Percentiles rank a stretch among this genome's conserved stretches.
These are phyloP conservation scores for Fonsecaea nubica DNA, from an alignment of 2,329 filamentous ascomycete species.

Conservation along the genomic window DNA sequence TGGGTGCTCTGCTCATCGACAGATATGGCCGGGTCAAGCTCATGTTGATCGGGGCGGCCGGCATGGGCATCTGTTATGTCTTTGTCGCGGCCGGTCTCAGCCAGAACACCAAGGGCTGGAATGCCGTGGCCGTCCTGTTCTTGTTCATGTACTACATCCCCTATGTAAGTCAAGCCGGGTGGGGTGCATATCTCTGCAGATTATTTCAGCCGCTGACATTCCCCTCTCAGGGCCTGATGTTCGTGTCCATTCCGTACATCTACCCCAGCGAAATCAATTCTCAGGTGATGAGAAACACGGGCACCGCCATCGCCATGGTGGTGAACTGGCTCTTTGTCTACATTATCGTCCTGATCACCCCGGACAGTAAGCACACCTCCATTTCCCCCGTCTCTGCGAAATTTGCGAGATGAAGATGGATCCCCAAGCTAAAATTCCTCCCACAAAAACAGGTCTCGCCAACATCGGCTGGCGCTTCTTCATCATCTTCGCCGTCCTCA, in stretches of 20 bases:
- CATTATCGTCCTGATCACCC: conserved; percentile 48
- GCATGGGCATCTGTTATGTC: conserved; percentile 39
- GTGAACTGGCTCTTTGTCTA: conserved; percentile 50
- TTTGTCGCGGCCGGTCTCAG: conserved; percentile 48
- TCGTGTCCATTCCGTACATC: conserved; percentile 40
- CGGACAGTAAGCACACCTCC: conserved; percentile 40
- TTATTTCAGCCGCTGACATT: not conserved
- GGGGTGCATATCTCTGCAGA: conserved; percentile 32
- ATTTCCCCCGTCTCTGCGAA: not conserved
- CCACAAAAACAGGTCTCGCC: conserved; percentile 32
- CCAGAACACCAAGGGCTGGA: conserved; percentile 7
- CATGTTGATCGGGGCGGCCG: conserved; percentile 37
- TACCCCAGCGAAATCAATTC: conserved; percentile 45
- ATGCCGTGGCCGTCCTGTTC: conserved; percentile 46
- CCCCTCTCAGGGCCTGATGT: conserved; percentile 4
- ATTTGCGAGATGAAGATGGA: not conserved
- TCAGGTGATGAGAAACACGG: conserved; percentile 43
- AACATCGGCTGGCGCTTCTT: conserved; percentile 57
- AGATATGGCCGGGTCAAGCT: conserved; percentile 51
- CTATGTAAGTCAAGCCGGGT: conserved; percentile 43
- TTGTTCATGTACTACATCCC: conserved; percentile 14
- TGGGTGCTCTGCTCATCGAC: conserved; percentile 54
- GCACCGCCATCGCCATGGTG: conserved; percentile 44
- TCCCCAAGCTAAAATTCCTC: not conserved
- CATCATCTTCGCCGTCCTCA: conserved; percentile 53